Evolutionary conservation across 1,284 basidiomycete genomes (phyloP).

Genomic region (Bondarzewia mesenterica): DNA sequence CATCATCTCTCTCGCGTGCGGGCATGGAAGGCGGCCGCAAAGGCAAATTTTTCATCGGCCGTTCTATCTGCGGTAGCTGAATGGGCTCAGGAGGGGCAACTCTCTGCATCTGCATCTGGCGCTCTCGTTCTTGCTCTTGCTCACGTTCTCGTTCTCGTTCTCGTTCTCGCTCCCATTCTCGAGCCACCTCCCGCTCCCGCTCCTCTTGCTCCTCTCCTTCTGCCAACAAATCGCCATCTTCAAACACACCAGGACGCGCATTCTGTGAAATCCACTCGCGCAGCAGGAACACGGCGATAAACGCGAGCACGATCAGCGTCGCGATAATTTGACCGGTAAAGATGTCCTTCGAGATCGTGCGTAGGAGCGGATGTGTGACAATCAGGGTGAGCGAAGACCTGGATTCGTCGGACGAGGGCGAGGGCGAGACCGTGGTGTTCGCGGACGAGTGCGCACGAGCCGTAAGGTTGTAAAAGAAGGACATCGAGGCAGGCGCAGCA

Average conservation of each 20-base stretch:
- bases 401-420: conserved; percentile 15
- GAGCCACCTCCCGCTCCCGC: not conserved
- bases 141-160: conserved; percentile 4
- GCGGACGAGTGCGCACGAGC: conserved; percentile 17
- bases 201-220: not conserved
- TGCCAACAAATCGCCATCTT: conserved; percentile 47
- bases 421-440: conserved; percentile 12
- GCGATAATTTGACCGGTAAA: conserved; percentile 93
- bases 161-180: conserved; percentile 11
- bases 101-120: not conserved
- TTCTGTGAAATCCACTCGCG: conserved; percentile 96
- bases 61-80: conserved; percentile 5
- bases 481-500: conserved; percentile 7
- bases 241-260: conserved; percentile 74
- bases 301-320: conserved; percentile 78
- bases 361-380: conserved; percentile 49
- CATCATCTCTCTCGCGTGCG: too few relatives aligned
- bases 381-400: conserved; percentile 18
- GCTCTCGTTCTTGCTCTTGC: conserved; percentile 8
- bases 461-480: conserved; percentile 15
- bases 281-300: conserved; percentile 84
- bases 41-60: conserved; percentile 9
- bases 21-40: conserved; percentile 5
- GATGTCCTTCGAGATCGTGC: conserved; percentile 69
- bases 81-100: not conserved